Conservation (phyloP, 768 basidiomycete species). For the Rhizopogon vesiculosus region DNA sequence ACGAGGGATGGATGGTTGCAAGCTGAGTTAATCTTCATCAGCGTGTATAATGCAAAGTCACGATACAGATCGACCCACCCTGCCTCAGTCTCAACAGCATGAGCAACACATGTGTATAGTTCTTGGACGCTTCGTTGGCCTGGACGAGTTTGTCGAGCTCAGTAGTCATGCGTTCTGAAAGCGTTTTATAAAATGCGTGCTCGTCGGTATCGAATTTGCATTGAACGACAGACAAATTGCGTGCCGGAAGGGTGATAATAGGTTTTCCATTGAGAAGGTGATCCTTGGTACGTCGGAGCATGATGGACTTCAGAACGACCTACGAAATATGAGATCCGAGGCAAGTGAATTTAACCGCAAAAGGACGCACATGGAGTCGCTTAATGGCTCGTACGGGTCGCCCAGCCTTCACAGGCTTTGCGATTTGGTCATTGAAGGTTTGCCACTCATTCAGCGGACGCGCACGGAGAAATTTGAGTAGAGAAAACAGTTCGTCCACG, state of each 20-base stretch:
- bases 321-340: conserved; percentile 19
- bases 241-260: conserved; percentile 74
- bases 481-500: conserved; percentile 83
- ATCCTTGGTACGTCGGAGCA: conserved; percentile 86
- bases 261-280: conserved; percentile 72
- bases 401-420: conserved; percentile 72
- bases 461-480: conserved; percentile 84
- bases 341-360: background rate
- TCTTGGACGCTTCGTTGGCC: conserved; percentile 43
- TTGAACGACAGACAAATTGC: conserved; percentile 63
- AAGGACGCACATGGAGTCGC: conserved; percentile 59
- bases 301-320: conserved; percentile 79
- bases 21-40: conserved; percentile 39
- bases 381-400: conserved; percentile 70
- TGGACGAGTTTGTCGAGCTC: conserved; percentile 65
- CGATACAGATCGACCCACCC: conserved; percentile 43
- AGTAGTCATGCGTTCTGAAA: conserved; percentile 63
- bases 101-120: conserved; percentile 67
- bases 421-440: conserved; percentile 75
- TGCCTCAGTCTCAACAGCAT: conserved; percentile 83
- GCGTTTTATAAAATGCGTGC: conserved; percentile 68
- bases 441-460: conserved; percentile 78
- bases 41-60: background rate
- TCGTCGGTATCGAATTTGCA: conserved; percentile 80
- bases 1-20: conserved; percentile 89